phyloP scores from a whole-genome alignment of 225 moss, liverwort and hornwort species.

The Bryum argenteum region DNA sequence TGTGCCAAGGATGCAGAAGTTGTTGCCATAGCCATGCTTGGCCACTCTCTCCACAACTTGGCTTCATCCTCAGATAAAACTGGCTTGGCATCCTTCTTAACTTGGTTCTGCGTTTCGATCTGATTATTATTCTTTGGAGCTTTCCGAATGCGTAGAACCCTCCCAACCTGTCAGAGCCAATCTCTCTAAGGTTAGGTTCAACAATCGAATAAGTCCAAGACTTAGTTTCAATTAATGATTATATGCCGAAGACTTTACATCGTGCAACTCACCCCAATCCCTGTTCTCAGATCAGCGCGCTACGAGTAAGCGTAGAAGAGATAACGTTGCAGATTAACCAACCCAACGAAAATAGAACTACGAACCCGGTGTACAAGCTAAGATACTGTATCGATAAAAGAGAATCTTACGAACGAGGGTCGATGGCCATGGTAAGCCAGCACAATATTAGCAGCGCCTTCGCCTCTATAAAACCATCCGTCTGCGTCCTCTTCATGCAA shows the following conservation, averaged over 20 bases:
- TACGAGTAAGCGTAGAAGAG: not conserved
- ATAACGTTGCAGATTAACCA: not conserved
- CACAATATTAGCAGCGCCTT: conserved; percentile 93
- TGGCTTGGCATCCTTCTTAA: conserved; percentile 37
- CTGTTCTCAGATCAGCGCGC: not conserved
- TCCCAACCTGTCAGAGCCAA: conserved; percentile 51
- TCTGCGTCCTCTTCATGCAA: conserved; percentile 63
- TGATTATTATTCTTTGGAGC: conserved; percentile 30
- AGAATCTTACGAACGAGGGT: conserved; percentile 61
- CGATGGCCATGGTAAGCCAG: conserved; percentile 74
- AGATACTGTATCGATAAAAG: not conserved
- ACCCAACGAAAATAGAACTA: not conserved
- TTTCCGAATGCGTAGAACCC: conserved; percentile 73
- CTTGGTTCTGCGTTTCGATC: conserved; percentile 34
- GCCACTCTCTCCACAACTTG: conserved; percentile 78
- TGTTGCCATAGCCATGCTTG: conserved; percentile 61
- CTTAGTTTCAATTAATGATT: not conserved
- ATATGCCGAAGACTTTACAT: not conserved
- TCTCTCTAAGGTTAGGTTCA: not conserved
- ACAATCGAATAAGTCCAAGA: not conserved
- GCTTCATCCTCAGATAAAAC: conserved; percentile 67
- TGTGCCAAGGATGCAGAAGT: conserved; percentile 74
- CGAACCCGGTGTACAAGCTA: not conserved
- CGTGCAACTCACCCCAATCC: not conserved
- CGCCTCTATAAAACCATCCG: conserved; percentile 84